Conservation (phyloP, 2,329 filamentous ascomycete genomes). For the Fusarium sp. region DNA sequence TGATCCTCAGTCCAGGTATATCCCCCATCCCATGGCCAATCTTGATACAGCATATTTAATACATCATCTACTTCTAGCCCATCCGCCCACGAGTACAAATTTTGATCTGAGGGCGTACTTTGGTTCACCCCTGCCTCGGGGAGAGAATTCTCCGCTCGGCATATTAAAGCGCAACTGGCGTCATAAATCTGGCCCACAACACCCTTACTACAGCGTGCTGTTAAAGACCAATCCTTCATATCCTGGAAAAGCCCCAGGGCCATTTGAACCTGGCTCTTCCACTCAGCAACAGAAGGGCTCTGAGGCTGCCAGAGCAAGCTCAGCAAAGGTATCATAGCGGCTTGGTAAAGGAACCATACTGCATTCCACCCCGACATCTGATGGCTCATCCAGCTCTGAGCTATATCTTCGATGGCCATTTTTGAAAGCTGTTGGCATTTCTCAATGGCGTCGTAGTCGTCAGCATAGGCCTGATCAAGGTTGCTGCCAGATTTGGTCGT, state of each 20-base stretch:
- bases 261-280: neutral
- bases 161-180: neutral
- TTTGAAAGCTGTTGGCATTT: slow-evolving; percentile 6
- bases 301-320: slow-evolving; percentile 3
- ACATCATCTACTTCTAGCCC: slow-evolving; percentile 8
- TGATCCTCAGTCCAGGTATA: neutral
- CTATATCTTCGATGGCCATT: neutral
- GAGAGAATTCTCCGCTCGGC: neutral
- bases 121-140: neutral
- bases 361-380: slow-evolving; percentile 16
- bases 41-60: slow-evolving; percentile 3
- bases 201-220: neutral
- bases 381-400: neutral
- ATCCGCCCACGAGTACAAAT: neutral
- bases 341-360: slow-evolving; percentile 11
- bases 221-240: slow-evolving; percentile 5
- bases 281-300: neutral
- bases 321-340: neutral
- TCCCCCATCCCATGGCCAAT: neutral
- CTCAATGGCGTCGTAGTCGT: neutral
- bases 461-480: too few species aligned
- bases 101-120: neutral
- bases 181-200: slow-evolving; percentile 5
- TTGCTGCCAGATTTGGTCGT: neutral
- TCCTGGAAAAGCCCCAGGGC: neutral